A percentile compares a stretch with the other conserved stretches of the same genome.
Evolutionary conservation across 805 yeast species (phyloP).

Genomic region (Saturnispora saitoi): DNA sequence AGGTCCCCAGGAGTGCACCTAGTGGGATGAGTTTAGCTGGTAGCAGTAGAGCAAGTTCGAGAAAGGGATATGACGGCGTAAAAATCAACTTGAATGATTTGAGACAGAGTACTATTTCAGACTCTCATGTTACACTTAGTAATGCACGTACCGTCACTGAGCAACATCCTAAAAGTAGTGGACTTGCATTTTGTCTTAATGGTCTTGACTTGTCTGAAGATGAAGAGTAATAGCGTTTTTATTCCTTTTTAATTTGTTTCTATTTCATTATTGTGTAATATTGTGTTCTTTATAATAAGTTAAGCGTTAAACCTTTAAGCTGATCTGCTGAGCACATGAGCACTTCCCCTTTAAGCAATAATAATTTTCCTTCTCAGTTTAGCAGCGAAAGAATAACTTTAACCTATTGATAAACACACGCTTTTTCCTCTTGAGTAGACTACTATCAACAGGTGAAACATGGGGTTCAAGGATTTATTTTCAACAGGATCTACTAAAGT

Average conservation of each 20-base stretch:
- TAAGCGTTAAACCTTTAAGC: background rate
- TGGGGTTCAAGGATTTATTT: conserved; percentile 22
- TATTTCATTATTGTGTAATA: background rate
- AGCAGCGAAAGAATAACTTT: background rate
- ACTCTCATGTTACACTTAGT: background rate
- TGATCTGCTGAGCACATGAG: background rate
- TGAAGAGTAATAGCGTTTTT: background rate
- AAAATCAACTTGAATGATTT: background rate
- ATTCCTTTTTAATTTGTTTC: background rate
- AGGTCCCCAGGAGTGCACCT: background rate
- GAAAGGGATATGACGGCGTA: background rate
- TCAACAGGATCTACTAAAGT: conserved; percentile 24
- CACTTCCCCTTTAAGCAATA: background rate
- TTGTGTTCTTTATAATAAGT: background rate
- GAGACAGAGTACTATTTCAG: background rate
- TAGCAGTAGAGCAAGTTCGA: background rate
- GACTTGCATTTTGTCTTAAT: conserved; percentile 13
- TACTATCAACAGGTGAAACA: background rate
- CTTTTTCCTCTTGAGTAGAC: background rate
- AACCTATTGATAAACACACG: background rate
- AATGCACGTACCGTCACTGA: background rate
- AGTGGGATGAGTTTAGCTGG: background rate
- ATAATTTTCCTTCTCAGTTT: background rate
- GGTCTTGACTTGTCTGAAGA: conserved; percentile 8
- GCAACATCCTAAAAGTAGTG: conserved; percentile 4